These are phyloP conservation scores for Boletus sp. DNA, from an alignment of 768 basidiomycete genomes.

Conservation along the genomic window DNA sequence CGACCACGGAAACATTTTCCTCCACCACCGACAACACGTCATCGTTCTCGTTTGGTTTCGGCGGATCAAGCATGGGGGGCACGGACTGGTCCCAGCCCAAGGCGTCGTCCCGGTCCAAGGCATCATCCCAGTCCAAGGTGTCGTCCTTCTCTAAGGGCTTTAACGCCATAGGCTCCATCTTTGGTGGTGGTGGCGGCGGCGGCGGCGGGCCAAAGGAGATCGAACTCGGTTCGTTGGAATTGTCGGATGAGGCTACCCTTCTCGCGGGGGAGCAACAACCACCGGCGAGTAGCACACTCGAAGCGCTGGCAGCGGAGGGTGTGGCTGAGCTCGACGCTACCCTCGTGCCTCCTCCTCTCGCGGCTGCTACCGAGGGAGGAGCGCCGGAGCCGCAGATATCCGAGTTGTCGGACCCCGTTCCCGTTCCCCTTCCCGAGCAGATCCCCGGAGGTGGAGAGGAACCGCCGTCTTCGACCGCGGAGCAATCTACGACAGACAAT, in stretches of 20 bases:
- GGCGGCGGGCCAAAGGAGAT: not conserved
- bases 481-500: slow-evolving; percentile 9
- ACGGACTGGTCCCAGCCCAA: not conserved
- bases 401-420: not conserved
- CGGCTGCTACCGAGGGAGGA: not conserved
- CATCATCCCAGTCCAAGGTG: not conserved
- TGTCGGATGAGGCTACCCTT: not conserved
- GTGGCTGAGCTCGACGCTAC: not conserved
- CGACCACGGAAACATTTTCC: not conserved
- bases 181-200: not conserved
- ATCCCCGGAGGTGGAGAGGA: not conserved
- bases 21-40: not conserved
- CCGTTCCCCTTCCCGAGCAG: not conserved
- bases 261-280: not conserved
- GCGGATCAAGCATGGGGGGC: not conserved
- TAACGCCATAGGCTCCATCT: not conserved
- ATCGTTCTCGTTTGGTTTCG: slow-evolving; percentile 4
- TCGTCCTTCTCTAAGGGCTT: not conserved
- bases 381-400: not conserved
- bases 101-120: not conserved
- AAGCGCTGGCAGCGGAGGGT: not conserved
- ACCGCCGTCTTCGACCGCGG: not conserved
- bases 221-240: not conserved
- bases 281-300: not conserved
- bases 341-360: not conserved